Base-by-base conservation (phyloP, 2,329 filamentous ascomycete species). In the Neofusicoccum cordaticola region DNA sequence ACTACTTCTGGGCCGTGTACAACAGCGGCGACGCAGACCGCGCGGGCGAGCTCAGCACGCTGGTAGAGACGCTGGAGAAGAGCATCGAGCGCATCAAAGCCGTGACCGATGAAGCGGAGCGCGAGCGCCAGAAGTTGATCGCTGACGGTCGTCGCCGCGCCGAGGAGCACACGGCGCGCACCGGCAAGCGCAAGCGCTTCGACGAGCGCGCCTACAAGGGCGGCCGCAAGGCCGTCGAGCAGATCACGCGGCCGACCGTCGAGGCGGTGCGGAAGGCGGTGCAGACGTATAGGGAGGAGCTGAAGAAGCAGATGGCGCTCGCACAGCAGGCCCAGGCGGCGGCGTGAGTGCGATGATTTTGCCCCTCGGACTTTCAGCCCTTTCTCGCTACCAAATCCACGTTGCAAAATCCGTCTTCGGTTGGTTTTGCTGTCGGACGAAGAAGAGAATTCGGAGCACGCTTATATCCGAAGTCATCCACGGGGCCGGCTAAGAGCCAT, bases 1-100 rank as follows among this genome's bases (percentile, higher is more conserved):
- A 94, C 71, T 96, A 98, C 76, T 99, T 99, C 80, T 99, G 94
- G 94, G 85, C 87, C 39, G 88, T 93, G 0, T 99, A 96, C 73
- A 84, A 96, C 31, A 97, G 93, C 0, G 94, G 93, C 13, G 92
- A 97, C 73, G 80, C 91, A 0, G 89, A 92, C 66, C 88, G 92
- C 39, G 91, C 92, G 0, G 84, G 84, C 47, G 94, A 99, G 77
- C 84, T 97, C 13, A 87, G 88, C 6, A 92, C 91, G 67, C 84
- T 97, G 52, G 88, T 90, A 7, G 91, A 96, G 74, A 94, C 93
- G 9, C 83, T 99, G 13, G 86, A 87, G 66, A 87, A 90, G 66
- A 94, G 92, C 0, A 82, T 88, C 64, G 86, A 90, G 66, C 87
- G 95, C 31, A 94, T 98, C 75, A 86, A 90, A 65, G 88, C 89